Base-by-base conservation (phyloP, 306 rosid genomes). In the Vachellia collinsii region DNA sequence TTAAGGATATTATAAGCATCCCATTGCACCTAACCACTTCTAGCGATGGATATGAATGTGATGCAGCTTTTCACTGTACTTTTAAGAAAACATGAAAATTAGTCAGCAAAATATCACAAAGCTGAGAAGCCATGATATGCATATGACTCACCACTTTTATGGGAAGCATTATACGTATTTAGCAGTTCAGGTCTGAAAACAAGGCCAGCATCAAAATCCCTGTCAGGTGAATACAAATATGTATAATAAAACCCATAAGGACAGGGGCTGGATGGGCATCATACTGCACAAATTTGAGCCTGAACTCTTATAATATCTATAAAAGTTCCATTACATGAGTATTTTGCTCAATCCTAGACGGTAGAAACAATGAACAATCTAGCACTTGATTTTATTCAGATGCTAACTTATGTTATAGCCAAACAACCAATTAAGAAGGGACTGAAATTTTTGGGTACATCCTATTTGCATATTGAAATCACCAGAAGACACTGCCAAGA, bases 11-110 rank as follows among this genome's bases (percentile, higher is more conserved):
- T n/a, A n/a, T n/a, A n/a, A 77, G 72, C 69, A 79, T 50, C 83
- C 94, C 98, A 89, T 92, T 58, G 88, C 77, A 43, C 39, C 78
- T 38, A 70, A 19, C 61, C 42, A 56, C 76, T 25, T 44, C 77
- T n/a, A 37, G 19, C 23, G 54, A 61, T 4, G 3, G 54, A 43
- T 59, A 11, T 47, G 34, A 8, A 29, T 29, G 2, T 29, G 34
- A 29, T 41, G 38, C 19, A 3, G 46, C 70, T 42, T 54, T 54
- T 22, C 8, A 6, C 23, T 3, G 54, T 7, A 42, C 48, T 54
- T 53, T 48, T 25, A 42, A 43, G n/a, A 11, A 53, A 3, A 67
- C 53, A 19, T 50, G 39, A 25, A 63, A 37, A n/a, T 65, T 16
- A 12, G 20, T 14, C 3, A 17, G 14, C 4, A 34, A 34, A 14